Evolutionary conservation across 805 yeast species (phyloP).

Genomic region (Myxozyma neotropica): DNA sequence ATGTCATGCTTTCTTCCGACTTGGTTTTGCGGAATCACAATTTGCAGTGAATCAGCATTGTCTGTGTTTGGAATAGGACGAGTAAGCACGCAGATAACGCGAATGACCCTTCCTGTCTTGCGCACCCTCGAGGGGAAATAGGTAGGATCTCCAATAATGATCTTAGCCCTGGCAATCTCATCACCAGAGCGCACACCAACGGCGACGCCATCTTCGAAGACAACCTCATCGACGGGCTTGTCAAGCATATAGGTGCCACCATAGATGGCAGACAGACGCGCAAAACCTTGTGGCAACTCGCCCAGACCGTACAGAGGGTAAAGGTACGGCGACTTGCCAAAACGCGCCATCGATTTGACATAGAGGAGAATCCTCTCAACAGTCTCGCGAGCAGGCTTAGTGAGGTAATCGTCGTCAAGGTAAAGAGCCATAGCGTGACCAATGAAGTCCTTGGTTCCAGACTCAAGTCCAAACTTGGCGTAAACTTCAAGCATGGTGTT

Average conservation of each 20-base stretch:
- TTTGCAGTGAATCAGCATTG: constrained; percentile 86
- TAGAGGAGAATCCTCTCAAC: constrained; percentile 83
- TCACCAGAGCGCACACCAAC: constrained; percentile 88
- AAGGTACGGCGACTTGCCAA: constrained; percentile 94
- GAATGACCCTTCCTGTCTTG: constrained; percentile 73
- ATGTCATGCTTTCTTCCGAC: constrained; percentile 91
- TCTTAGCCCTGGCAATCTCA: constrained; percentile 87
- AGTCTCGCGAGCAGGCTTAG: constrained; percentile 88
- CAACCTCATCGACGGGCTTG: constrained; percentile 88
- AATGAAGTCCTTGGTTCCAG: constrained; percentile 91
- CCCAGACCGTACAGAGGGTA: constrained; percentile 97
- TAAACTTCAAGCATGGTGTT: constrained; percentile 92
- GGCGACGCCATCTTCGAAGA: constrained; percentile 73
- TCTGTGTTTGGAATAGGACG: constrained; percentile 84
- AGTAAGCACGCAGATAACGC: constrained; percentile 86
- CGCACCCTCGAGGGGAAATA: constrained; percentile 85
- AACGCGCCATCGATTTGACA: constrained; percentile 87
- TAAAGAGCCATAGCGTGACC: constrained; percentile 99
- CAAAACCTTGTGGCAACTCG: constrained; percentile 98
- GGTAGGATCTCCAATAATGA: constrained; percentile 96
- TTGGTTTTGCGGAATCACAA: constrained; percentile 95
- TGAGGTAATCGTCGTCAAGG: constrained; percentile 86
- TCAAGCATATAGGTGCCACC: constrained; percentile 99
- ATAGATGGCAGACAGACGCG: constrained; percentile 92
- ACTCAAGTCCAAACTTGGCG: constrained; percentile 84